Base-by-base conservation (phyloP, 805 yeast species). In the Nakazawaea ernobii region DNA sequence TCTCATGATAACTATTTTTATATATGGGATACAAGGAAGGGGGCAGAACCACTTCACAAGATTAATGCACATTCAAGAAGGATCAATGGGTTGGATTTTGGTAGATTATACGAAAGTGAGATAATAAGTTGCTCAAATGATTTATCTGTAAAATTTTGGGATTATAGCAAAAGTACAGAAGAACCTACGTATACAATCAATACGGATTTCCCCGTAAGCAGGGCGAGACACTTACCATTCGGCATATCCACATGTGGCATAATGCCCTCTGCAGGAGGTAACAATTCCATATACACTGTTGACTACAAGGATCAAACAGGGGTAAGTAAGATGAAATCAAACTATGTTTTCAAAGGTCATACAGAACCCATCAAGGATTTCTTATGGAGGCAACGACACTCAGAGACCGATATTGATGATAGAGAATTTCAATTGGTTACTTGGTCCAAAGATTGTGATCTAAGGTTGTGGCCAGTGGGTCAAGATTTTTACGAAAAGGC, bases 341-440 rank as follows among this genome's bases (percentile, higher is more conserved):
- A 75, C 1, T 74, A 80, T 53, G 70, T 74, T 1, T 89, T 89
- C 63, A 75, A 77, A 53, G 96, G 96, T 0, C 98, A 94, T 59
- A 71, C 78, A 1, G 95, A 85, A 42, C 85, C 94, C 1, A 84
- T 94, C 14, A 84, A 82, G 35, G 98, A 94, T 59, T 90, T 92
- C 58, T 68, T 90, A 1, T 92, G 97, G 96, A 71, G 98, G 53
- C 69, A 79, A 7, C 71, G 89, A 33, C 77, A 80, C 48, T 61
- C 73, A 3, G 69, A 69, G 39, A 60, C 70, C 1, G 62, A 58
- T 0, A 56, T 75, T 11, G 83, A 82, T 54, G 89, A 87, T 66
- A 71, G 92, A 46, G 96, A 91, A 50, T 94, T 79, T 59, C 98
- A 94, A 62, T 63, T 94, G 43, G 92, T 94, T 1, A 88, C 98